Conservation (phyloP, 345 rosid species). For the Acer campestre region DNA sequence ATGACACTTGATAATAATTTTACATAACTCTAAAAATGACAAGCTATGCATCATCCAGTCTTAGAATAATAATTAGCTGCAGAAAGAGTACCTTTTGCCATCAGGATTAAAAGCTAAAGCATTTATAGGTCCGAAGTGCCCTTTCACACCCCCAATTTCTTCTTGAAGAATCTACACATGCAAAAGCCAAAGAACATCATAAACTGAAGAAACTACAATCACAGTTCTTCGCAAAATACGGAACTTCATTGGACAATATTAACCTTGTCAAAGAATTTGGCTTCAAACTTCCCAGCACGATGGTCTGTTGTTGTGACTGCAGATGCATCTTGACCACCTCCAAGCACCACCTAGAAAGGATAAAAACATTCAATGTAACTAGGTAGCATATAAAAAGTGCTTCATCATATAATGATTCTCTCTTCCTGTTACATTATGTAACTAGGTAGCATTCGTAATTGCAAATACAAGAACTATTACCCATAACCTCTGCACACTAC, state of each 20-base stretch:
- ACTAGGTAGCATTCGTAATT: too few relatives aligned
- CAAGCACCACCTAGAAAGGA: conserved; percentile 79
- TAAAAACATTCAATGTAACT: conserved; percentile 7
- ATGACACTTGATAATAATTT: background rate
- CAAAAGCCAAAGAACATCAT: background rate
- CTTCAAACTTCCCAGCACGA: conserved; percentile 98
- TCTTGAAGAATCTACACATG: conserved; percentile 67
- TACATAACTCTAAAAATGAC: background rate
- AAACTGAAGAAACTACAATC: background rate
- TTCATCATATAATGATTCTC: background rate
- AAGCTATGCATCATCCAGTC: background rate
- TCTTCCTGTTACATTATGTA: background rate
- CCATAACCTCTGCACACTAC: background rate
- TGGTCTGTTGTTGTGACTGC: conserved; percentile 96
- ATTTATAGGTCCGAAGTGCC: conserved; percentile 97
- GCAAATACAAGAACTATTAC: background rate
- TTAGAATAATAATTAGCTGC: background rate
- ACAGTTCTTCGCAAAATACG: background rate
- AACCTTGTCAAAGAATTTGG: conserved; percentile 90
- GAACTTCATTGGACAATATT: background rate
- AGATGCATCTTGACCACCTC: conserved; percentile 99
- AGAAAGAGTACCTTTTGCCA: conserved; percentile 70
- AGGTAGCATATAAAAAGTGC: too few relatives aligned
- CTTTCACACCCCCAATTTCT: conserved; percentile 96
- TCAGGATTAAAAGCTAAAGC: conserved; percentile 96